Base-by-base conservation (phyloP, 441 rosid species). In the Arabidopsis hybrid region DNA sequence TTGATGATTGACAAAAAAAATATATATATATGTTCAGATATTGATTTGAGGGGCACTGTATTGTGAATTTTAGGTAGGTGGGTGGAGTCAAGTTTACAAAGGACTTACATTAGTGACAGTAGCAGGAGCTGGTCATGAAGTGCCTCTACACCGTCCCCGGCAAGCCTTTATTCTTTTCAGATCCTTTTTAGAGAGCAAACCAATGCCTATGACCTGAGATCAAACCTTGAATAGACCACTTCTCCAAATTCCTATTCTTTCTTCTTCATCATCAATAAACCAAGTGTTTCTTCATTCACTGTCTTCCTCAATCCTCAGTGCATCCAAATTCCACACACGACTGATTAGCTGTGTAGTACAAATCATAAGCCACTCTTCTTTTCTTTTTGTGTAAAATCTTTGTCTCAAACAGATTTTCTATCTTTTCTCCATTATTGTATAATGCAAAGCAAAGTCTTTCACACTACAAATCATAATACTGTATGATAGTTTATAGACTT, bases 51-150 rank as follows among this genome's bases (percentile, higher is more conserved):
- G 12, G 21, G 55, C 0, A 29, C 6, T 36, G 17, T 3, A 47
- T 34, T 70, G 42, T 49, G 13, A 85, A 87, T 17, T 71, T 26
- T 60, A 95, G 99, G 98, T 92, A 67, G 98, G 96, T 9, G 98
- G 99, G 12, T 95, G 99, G 98, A 89, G 95, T 87, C 99, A 95
- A 87, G 90, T 80, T 29, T 95, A 92, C 80, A 68, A 80, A 80
- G 98, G 99, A 43, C 78, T 95, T 75, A 89, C 96, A 7, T 71
- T 92, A 17, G 96, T 92, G 2, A 87, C 98, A 34, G 89, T 92
- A 9, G 84, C 76, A 3, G 99, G 98, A 78, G 98, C 99, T 29
- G 99, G 99, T 46, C 98, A 95, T 46, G 96, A 88, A 78, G 99
- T 92, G 67, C 97, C 99, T 0, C 83, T 90, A 34, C 94, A 77